Conservation (phyloP, 1,284 basidiomycete species). For the Mycosarcoma mackinlayi region DNA sequence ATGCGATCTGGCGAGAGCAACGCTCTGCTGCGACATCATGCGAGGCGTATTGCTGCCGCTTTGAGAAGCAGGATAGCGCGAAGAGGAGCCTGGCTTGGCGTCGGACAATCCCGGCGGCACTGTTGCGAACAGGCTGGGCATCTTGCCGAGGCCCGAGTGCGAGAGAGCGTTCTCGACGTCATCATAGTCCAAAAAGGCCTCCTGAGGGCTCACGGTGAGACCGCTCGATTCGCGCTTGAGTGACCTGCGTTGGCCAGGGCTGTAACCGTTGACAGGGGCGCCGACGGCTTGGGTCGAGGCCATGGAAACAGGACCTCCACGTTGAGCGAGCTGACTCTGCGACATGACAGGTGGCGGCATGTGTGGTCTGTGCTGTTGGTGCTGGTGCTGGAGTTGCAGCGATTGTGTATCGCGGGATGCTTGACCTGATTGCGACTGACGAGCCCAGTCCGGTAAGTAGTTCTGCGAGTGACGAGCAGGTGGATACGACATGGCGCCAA, state of each 20-base stretch:
- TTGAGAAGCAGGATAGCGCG: slow-evolving; percentile 1
- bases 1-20: slow-evolving; percentile 10
- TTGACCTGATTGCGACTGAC: slow-evolving; percentile 37
- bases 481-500: slow-evolving; percentile 36
- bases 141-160: slow-evolving; percentile 45
- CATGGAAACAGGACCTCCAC: slow-evolving; percentile 45
- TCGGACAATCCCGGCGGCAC: slow-evolving; percentile 47
- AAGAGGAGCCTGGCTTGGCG: slow-evolving; percentile 16
- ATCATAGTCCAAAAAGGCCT: slow-evolving; percentile 58
- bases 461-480: slow-evolving; percentile 44
- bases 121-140: slow-evolving; percentile 48
- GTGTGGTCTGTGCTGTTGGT: slow-evolving; percentile 17
- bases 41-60: slow-evolving; percentile 28
- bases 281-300: slow-evolving; percentile 18
- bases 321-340: slow-evolving; percentile 36
- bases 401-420: slow-evolving; percentile 9
- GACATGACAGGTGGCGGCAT: slow-evolving; percentile 46
- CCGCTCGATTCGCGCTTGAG: slow-evolving; percentile 55
- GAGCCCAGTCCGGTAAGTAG: slow-evolving; percentile 46
- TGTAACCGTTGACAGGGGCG: slow-evolving; percentile 13
- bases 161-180: slow-evolving; percentile 46
- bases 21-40: slow-evolving; percentile 24
- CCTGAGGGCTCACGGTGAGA: slow-evolving; percentile 61
- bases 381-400: slow-evolving; percentile 8
- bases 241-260: slow-evolving; percentile 23